phyloP scores from a whole-genome alignment of 2,329 filamentous ascomycete species.

The Pestalotiopsis sp. region DNA sequence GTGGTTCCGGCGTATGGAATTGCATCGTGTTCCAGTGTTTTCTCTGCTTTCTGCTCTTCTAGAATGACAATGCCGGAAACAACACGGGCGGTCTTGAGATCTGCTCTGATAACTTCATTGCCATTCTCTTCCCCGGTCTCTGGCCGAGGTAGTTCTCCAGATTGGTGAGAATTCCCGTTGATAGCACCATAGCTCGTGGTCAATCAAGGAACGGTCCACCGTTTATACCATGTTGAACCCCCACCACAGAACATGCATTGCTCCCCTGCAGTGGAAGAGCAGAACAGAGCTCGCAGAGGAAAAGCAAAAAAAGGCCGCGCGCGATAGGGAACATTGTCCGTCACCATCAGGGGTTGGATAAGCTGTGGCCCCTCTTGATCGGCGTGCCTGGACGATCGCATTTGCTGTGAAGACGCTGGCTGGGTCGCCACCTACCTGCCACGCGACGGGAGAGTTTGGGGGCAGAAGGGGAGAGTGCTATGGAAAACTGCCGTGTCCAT shows the following conservation, averaged over 20 bases:
- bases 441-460: neutral
- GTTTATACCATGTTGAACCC: neutral
- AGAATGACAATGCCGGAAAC: neutral
- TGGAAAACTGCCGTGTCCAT: too few species aligned
- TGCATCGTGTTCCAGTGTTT: neutral
- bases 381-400: slow-evolving; percentile 16
- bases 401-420: slow-evolving; percentile 4
- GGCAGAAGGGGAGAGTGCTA: neutral
- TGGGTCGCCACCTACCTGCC: neutral
- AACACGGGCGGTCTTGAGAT: neutral
- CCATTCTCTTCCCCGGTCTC: neutral
- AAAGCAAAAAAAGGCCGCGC: neutral
- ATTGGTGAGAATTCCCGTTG: neutral
- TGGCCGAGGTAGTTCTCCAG: neutral
- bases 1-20: neutral
- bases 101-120: neutral
- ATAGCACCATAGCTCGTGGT: neutral
- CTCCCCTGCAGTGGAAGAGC: neutral
- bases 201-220: neutral
- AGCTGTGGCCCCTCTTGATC: slow-evolving; percentile 13
- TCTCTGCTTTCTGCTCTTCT: neutral
- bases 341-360: slow-evolving; percentile 8
- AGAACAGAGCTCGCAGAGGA: neutral
- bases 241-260: neutral
- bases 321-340: slow-evolving; percentile 1